Evolutionary conservation across 495 filamentous ascomycete genomes (phyloP), one percentile per base, ranked within the genome.

Genomic region (Neurospora intermedia): DNA sequence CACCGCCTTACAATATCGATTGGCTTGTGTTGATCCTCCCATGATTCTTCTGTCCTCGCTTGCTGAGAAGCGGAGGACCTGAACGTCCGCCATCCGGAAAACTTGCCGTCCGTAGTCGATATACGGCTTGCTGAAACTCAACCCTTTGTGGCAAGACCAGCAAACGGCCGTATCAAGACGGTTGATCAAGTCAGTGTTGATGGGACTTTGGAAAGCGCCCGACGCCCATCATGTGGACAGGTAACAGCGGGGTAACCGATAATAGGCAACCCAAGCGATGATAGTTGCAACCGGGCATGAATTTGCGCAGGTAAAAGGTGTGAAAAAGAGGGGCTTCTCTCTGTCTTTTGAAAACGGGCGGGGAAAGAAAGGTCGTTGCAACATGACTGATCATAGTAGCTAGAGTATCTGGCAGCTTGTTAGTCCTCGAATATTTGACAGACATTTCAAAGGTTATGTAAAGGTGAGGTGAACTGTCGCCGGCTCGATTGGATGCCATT

Each of bases 381-480:
- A 66, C 27, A 66, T 66, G 54, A 66, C 27, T 66, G 54, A 35
- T 66, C 54, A 66, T 10, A 66, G 54, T 66, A 66, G 27, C 3
- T 66, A 9, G 15, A 66, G 15, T 5, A 18, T 16, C 54, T 66
- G 27, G 54, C 54, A 66, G 54, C 54, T 66, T 7, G 27, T 66
- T 66, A 66, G 54, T 66, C 27, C 23, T 66, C 15, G 18, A 66
- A 35, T 66, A 15, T 27, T 66, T 18, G 27, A 66, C 15, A 66
- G 27, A 66, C 15, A 66, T 66, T 35, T 35, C 54, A 66, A 66
- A 35, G 27, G 54, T 66, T 66, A 66, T 66, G 54, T 66, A 45
- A 43, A 73, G 27, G 74, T 69, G 69, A 76, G 71, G 71, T 76
- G 76, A 76, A 69, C 54, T 74, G 76, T 77, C 70, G 73, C 43